phyloP scores from a whole-genome alignment of 2,329 filamentous ascomycete species.

The Rhexocercosporidium sp. region DNA sequence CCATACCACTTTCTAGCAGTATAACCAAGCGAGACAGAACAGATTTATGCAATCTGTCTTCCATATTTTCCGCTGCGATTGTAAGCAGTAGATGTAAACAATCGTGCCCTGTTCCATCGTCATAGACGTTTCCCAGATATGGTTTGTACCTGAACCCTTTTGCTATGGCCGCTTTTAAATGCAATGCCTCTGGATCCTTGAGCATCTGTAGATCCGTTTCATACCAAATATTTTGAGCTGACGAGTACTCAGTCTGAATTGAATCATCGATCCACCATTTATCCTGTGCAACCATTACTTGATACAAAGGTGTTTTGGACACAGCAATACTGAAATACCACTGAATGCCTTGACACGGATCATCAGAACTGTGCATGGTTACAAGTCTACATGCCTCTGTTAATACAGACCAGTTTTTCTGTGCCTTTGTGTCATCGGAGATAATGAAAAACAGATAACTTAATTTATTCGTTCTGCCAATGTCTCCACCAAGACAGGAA shows the following conservation, averaged over 20 bases:
- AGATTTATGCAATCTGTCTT: not conserved
- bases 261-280: not conserved
- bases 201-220: not conserved
- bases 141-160: not conserved
- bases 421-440: no score
- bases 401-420: not conserved
- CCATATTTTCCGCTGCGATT: not conserved
- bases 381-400: not conserved
- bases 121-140: not conserved
- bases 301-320: not conserved
- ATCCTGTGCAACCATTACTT: not conserved
- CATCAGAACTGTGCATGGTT: not conserved
- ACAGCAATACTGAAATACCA: not conserved
- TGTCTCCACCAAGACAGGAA: not conserved
- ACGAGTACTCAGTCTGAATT: not conserved
- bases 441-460: not conserved
- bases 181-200: not conserved
- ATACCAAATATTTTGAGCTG: not conserved
- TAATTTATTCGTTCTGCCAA: not conserved
- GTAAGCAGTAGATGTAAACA: not conserved
- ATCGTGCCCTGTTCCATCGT: not conserved
- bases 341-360: not conserved
- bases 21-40: not conserved
- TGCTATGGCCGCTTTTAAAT: not conserved
- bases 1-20: not conserved